These are phyloP conservation scores for Alternaria panax DNA, from an alignment of 2,329 filamentous ascomycete genomes.

Conservation along the genomic window DNA sequence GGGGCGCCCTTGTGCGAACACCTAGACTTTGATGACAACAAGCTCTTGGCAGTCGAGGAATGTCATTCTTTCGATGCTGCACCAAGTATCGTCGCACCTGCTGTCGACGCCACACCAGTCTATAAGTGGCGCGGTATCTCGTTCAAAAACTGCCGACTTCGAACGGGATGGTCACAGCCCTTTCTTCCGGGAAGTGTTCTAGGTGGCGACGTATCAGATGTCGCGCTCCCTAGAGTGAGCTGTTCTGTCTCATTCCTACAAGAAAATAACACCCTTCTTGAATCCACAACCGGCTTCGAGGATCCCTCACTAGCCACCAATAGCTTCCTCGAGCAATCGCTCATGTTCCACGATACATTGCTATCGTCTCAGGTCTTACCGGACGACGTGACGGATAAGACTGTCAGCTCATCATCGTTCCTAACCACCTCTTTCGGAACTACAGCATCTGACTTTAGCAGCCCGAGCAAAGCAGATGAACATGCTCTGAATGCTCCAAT, in stretches of 20 bases:
- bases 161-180: conserved; percentile 44
- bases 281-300: conserved; percentile 33
- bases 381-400: conserved; percentile 35
- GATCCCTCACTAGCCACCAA: conserved; percentile 25
- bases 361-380: conserved; percentile 64
- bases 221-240: conserved; percentile 29
- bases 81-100: conserved; percentile 1
- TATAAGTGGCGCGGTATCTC: conserved; percentile 44
- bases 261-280: conserved; percentile 32
- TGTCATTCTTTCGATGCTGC: conserved; percentile 51
- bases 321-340: conserved; percentile 77
- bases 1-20: conserved; percentile 66
- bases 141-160: conserved; percentile 24
- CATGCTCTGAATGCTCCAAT: conserved; percentile 20
- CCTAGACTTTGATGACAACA: conserved; percentile 62
- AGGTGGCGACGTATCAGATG: conserved; percentile 2
- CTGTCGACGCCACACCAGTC: conserved; percentile 9
- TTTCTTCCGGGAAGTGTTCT: conserved; percentile 27
- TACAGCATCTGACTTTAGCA: conserved; percentile 32
- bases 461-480: conserved; percentile 27
- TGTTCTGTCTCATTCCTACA: conserved; percentile 14
- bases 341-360: conserved; percentile 72
- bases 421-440: conserved; percentile 49
- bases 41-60: conserved; percentile 60
- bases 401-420: conserved; percentile 44